Evolutionary conservation across 495 filamentous ascomycete species (phyloP).

Genomic region (Penicillium paradoxum): DNA sequence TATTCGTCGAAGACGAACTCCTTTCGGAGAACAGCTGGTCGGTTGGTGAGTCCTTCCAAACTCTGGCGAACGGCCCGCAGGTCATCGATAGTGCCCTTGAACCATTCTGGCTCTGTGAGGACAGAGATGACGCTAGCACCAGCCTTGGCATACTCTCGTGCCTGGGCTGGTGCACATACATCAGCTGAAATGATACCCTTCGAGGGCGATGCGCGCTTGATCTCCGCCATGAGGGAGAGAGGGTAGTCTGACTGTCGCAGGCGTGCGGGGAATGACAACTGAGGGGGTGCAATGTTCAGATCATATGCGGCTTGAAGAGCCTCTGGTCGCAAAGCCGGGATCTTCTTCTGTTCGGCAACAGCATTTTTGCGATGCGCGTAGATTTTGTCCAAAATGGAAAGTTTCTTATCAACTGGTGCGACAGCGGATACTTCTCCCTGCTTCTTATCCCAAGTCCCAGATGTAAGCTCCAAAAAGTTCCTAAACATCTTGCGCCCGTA

Average conservation of each 20-base stretch:
- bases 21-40: slow-evolving; percentile 87
- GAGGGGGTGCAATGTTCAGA: slow-evolving; percentile 77
- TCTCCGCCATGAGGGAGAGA: slow-evolving; percentile 88
- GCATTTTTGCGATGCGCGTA: slow-evolving; percentile 76
- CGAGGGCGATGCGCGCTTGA: slow-evolving; percentile 93
- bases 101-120: slow-evolving; percentile 96
- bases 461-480: slow-evolving; percentile 82
- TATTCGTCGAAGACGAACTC: slow-evolving; percentile 99
- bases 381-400: slow-evolving; percentile 85
- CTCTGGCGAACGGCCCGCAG: slow-evolving; percentile 82
- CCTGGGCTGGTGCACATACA: slow-evolving; percentile 84
- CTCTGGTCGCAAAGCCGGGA: slow-evolving; percentile 75
- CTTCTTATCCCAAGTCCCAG: slow-evolving; percentile 82
- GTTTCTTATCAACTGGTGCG: slow-evolving; percentile 50
- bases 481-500: slow-evolving; percentile 83
- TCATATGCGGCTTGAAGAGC: slow-evolving; percentile 87
- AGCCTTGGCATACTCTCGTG: slow-evolving; percentile 84
- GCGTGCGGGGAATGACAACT: slow-evolving; percentile 74
- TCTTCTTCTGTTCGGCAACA: slow-evolving; percentile 76
- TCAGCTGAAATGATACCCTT: slow-evolving; percentile 89
- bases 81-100: slow-evolving; percentile 96
- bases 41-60: slow-evolving; percentile 81
- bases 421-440: slow-evolving; percentile 31
- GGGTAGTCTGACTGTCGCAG: slow-evolving; percentile 75
- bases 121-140: slow-evolving; percentile 97